phyloP scores from a whole-genome alignment of 164 flowering plant species.

The Magnolia changhungtana region DNA sequence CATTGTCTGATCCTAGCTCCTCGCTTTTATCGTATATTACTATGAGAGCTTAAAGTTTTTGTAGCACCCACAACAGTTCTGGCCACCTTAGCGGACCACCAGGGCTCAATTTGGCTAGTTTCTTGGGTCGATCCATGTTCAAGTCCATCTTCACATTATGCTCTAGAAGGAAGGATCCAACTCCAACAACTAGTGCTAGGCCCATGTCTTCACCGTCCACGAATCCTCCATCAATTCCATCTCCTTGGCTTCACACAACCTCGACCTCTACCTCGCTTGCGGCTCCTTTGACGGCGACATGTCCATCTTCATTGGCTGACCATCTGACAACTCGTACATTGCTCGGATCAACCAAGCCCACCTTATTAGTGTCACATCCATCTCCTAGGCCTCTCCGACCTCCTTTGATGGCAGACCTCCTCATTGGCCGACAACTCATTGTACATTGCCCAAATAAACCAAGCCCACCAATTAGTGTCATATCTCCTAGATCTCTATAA shows the following conservation, averaged over 20 bases:
- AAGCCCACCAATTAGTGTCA: constrained; percentile 8
- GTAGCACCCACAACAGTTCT: constrained; percentile 27
- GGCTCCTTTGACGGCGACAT: neutral
- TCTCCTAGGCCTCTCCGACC: constrained; percentile 9
- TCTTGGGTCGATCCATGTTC: constrained; percentile 44
- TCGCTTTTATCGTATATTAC: too few relatives aligned
- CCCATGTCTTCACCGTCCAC: constrained; percentile 34
- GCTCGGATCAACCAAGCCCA: too few relatives aligned
- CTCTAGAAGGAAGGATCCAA: constrained; percentile 15
- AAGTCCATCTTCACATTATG: constrained; percentile 30
- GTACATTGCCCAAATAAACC: too few relatives aligned
- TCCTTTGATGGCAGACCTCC: too few relatives aligned
- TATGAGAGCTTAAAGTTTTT: too few relatives aligned
- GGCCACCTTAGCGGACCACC: constrained; percentile 35
- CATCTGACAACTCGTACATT: too few relatives aligned
- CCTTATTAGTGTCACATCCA: too few relatives aligned
- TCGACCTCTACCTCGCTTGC: constrained; percentile 23
- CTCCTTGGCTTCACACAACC: constrained; percentile 43
- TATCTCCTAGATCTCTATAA: constrained; percentile 31
- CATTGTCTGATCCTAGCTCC: too few relatives aligned
- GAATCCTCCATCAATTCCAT: constrained; percentile 38
- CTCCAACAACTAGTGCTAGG: constrained; percentile 35
- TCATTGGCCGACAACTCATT: too few relatives aligned
- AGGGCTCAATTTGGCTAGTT: constrained; percentile 43
- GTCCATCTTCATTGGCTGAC: too few relatives aligned